phyloP scores from a whole-genome alignment of 768 basidiomycete genomes.

The Naganishia kalamii region DNA sequence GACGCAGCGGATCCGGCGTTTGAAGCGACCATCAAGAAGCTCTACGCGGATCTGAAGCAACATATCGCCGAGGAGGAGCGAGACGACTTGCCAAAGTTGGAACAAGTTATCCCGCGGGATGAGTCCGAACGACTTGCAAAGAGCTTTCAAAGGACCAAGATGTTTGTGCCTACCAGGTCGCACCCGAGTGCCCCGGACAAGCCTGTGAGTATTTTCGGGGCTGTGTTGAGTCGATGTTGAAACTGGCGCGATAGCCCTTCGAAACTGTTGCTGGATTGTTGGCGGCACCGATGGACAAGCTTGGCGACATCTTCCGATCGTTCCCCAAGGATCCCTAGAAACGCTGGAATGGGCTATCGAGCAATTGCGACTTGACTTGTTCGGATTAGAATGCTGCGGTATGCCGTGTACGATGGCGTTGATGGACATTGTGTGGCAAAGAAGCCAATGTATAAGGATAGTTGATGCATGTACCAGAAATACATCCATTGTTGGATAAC shows the following conservation, averaged over 20 bases:
- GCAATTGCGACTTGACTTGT: no score
- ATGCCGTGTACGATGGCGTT: neutral
- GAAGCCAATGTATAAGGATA: neutral
- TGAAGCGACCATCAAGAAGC: constrained; percentile 22
- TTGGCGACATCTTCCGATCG: constrained; percentile 26
- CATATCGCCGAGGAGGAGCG: constrained; percentile 28
- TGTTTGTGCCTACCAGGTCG: constrained; percentile 29
- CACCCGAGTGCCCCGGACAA: constrained; percentile 29
- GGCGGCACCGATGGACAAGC: constrained; percentile 27
- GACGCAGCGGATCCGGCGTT: constrained; percentile 17
- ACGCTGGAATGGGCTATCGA: neutral
- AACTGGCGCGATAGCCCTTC: constrained; percentile 22
- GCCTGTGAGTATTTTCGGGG: constrained; percentile 24
- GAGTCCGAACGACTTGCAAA: constrained; percentile 18
- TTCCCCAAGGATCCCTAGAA: constrained; percentile 24
- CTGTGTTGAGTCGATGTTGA: no score
- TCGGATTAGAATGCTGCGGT: no score
- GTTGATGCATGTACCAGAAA: neutral
- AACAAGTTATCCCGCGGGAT: constrained; percentile 6
- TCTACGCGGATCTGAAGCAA: constrained; percentile 16
- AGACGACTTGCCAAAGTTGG: constrained; percentile 26
- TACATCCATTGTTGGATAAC: no score
- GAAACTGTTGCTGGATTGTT: constrained; percentile 28
- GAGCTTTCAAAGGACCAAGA: constrained; percentile 27
- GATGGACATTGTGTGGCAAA: neutral